phyloP scores from a whole-genome alignment of 1,139 yeast species.

The Pichia cactophila region DNA sequence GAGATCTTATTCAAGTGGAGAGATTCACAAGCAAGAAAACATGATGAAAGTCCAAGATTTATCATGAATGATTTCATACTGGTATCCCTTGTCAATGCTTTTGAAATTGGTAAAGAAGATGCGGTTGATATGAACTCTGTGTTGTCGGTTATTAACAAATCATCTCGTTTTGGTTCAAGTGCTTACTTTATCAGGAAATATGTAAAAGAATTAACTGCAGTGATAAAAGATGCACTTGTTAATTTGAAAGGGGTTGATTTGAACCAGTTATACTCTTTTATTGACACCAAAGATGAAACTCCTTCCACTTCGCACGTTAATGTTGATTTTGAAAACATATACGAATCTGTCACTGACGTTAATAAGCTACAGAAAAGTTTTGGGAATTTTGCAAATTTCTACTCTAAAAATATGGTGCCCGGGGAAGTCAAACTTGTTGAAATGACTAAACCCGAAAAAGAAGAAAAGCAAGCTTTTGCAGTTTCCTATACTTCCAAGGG shows the following conservation, averaged over 20 bases:
- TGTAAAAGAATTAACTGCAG: constrained; percentile 48
- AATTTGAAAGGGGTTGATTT: constrained; percentile 25
- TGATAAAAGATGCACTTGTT: constrained; percentile 38
- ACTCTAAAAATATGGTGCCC: constrained; percentile 2
- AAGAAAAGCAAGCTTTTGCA: constrained; percentile 8
- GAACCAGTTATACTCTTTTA: constrained; percentile 2
- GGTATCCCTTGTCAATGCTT: constrained; percentile 47
- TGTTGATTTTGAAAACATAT: constrained; percentile 8
- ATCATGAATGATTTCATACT: constrained; percentile 78
- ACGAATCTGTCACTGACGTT: constrained; percentile 19
- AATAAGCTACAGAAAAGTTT: constrained; percentile 16
- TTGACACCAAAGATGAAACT: background rate
- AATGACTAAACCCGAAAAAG: background rate
- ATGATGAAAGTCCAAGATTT: constrained; percentile 80
- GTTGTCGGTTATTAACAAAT: constrained; percentile 42
- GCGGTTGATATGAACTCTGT: constrained; percentile 53
- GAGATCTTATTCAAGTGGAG: constrained; percentile 74
- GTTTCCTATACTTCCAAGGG: constrained; percentile 10
- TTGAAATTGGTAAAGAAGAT: constrained; percentile 19
- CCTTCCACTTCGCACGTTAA: background rate
- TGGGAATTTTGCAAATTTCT: constrained; percentile 8
- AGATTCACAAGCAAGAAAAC: constrained; percentile 60
- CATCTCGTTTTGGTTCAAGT: constrained; percentile 49
- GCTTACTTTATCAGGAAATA: constrained; percentile 29
- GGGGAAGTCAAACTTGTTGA: background rate